Percentiles rank a stretch among this genome's conserved stretches.
phyloP scores from a whole-genome alignment of 495 filamentous ascomycete species.

The Hypomontagnella submonticulosa region DNA sequence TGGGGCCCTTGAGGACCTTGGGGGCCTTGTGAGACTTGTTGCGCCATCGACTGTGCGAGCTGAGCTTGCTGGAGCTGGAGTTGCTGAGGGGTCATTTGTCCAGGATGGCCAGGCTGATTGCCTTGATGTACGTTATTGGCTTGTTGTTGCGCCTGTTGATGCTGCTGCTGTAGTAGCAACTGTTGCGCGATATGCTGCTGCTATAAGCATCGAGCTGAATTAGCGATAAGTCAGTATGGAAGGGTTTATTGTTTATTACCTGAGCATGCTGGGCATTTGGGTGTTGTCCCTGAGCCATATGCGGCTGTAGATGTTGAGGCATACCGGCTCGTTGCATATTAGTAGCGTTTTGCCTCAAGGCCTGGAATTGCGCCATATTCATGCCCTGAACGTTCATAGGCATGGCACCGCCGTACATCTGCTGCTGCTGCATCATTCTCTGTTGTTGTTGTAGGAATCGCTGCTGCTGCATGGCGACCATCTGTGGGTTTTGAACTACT shows the following conservation, averaged over 20 bases:
- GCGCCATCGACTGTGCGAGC: slow-evolving; percentile 47
- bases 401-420: slow-evolving; percentile 59
- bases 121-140: slow-evolving; percentile 56
- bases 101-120: slow-evolving; percentile 54
- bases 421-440: slow-evolving; percentile 59
- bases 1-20: slow-evolving; percentile 44
- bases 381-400: slow-evolving; percentile 64
- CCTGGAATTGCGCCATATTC: slow-evolving; percentile 61
- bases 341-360: slow-evolving; percentile 58
- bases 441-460: slow-evolving; percentile 40
- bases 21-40: slow-evolving; percentile 40
- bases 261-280: slow-evolving; percentile 55
- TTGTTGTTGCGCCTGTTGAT: slow-evolving; percentile 64
- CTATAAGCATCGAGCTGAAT: slow-evolving; percentile 3
- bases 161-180: slow-evolving; percentile 58
- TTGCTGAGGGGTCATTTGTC: slow-evolving; percentile 56
- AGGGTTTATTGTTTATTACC: slow-evolving; percentile 25
- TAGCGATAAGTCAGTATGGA: slow-evolving; percentile 3
- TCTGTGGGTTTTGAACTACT: slow-evolving; percentile 65
- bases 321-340: slow-evolving; percentile 53
- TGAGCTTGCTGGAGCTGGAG: slow-evolving; percentile 49
- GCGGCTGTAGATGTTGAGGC: slow-evolving; percentile 60
- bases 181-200: slow-evolving; percentile 52
- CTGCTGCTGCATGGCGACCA: slow-evolving; percentile 61
- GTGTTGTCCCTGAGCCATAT: slow-evolving; percentile 59